These are phyloP conservation scores for Tetrahymena borealis DNA, from an alignment of 73 alveolate genomes.

Conservation along the genomic window DNA sequence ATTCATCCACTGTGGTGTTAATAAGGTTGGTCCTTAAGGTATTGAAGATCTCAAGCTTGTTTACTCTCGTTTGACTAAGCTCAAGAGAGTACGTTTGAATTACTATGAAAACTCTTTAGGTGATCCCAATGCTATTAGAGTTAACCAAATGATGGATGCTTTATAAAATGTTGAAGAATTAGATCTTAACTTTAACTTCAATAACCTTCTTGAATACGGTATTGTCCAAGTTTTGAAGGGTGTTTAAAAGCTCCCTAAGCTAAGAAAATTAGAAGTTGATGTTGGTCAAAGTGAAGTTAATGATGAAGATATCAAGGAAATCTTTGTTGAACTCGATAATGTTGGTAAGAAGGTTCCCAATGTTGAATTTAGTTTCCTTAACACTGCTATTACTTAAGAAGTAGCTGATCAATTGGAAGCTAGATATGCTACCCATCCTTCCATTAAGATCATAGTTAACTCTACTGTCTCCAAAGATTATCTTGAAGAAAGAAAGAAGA, in stretches of 20 bases:
- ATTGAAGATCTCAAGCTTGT: background rate
- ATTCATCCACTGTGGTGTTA: constrained; percentile 17
- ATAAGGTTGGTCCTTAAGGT: constrained; percentile 22
- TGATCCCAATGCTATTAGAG: background rate
- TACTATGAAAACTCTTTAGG: background rate
- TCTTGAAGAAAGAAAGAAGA: background rate
- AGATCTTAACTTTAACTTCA: background rate
- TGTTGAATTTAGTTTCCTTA: constrained; percentile 6
- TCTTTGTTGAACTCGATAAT: constrained; percentile 20
- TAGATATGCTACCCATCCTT: background rate
- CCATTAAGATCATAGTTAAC: background rate
- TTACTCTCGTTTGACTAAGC: background rate
- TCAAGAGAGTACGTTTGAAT: background rate
- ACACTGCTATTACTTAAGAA: constrained; percentile 37
- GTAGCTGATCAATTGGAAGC: constrained; percentile 20
- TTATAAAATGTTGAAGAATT: background rate
- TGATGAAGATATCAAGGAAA: constrained; percentile 18
- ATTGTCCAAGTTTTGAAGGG: background rate
- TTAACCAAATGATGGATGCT: background rate
- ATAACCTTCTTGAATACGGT: background rate
- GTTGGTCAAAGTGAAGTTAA: background rate
- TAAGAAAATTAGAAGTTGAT: background rate
- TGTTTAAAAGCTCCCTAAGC: background rate
- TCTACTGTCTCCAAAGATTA: background rate
- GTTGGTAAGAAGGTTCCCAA: background rate